Base-by-base conservation (phyloP, 148 eudicot species). In the Bassia scoparia region DNA sequence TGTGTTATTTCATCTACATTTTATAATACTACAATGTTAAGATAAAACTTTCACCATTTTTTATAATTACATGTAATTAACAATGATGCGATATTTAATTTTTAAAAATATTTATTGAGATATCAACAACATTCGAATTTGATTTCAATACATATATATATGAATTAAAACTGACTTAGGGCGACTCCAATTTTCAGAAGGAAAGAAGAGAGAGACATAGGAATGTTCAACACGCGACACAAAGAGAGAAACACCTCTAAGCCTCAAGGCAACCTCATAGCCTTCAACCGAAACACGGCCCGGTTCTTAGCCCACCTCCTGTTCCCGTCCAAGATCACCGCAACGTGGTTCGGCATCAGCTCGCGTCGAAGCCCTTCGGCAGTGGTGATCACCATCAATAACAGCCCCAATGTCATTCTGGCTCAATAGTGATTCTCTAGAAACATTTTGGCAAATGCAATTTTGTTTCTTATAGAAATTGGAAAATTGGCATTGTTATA, bases 271-370 rank as follows among this genome's bases (percentile, higher is more conserved):
- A 7, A 50, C 75, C 31, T 77, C 56, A 71, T 35, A 72, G 2
- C 48, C 65, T n/a, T 63, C 70, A 46, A 27, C 33, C 18, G 35
- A 44, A 0, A 44, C 24, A 24, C 69, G 35, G 0, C 83, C 82
- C 72, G 74, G 44, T 79, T 26, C 60, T 54, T 61, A 1, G 87
- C 89, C 89, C 89, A 86, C 62, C 87, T 79, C 37, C 85, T 68
- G 46, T 75, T 86, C 17, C 89, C 89, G 53, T 86, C 89, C 81
- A 77, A 31, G 38, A 83, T 81, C 12, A 81, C 64, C 2, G 81
- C 89, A 52, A 86, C 75, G 30, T 86, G 89, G 26, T 73, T 33
- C 10, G 89, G 89, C 89, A 86, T 81, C 31, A 54, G n/a, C 41
- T 85, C 88, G 1, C 50, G 68, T 16, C 60, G 64, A 2, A 85